Evolutionary conservation across 1,139 yeast genomes (phyloP), one percentile per base, ranked within the genome.

Genomic region (Hemisphaericaspora subhashii): DNA sequence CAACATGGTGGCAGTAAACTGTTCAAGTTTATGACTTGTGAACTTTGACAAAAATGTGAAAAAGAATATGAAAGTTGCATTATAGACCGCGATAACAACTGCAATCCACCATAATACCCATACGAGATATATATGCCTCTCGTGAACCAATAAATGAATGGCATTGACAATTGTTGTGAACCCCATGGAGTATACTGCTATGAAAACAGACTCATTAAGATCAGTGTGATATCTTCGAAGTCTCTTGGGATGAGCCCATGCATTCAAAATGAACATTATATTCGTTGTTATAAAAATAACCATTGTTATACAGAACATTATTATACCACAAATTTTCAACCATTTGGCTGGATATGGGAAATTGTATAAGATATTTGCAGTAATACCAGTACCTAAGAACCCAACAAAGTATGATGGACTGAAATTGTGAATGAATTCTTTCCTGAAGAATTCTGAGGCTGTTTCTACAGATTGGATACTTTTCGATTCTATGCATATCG

Each of bases 171-270:
- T 61, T 1, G 95, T 79, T 18, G 78, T 72, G 42, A 71, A 68
- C 0, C 87, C 95, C 95, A 88, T 88, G 12, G 87, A 82, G 39
- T 76, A 73, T 44, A 90, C 81, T 3, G 95, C 95, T 65, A 86
- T 63, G 51, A 79, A 86, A 4, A 81, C 75, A 21, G 82, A 74
- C 32, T 72, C 66, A 7, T 61, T 51, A 2, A 77, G 71, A 46
- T 80, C 74, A 22, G 56, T 47, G 33, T 81, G 54, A 45, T 75
- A 60, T 18, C 54, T 50, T 37, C 36, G 25, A 66, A 50, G 36
- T 67, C 64, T 4, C 49, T 43, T 4, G 69, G 74, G 44, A 23
- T 36, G 17, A 11, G 18, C 21, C 28, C 32, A 31, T 13, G 40
- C 27, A 24, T 43, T 38, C n/a, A 40, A 11, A 3, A 43, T 12